Percentiles rank a stretch among this genome's conserved stretches.
Conservation (phyloP, 1,139 yeast species). For the Pichia sp. region DNA sequence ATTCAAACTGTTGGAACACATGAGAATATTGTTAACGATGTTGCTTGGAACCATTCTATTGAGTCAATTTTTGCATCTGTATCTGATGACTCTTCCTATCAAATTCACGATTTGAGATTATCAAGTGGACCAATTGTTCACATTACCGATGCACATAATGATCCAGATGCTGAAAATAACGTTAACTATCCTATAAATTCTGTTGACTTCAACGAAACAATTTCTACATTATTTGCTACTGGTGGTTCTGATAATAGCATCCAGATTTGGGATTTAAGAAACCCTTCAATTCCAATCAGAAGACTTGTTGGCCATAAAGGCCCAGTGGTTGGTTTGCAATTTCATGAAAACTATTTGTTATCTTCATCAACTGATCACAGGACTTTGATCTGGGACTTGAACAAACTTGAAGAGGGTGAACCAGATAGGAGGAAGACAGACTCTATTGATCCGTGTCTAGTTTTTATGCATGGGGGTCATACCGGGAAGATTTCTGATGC, state of each 20-base stretch:
- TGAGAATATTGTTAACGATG: slow-evolving; percentile 46
- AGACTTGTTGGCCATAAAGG: slow-evolving; percentile 43
- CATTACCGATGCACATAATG: slow-evolving; percentile 32
- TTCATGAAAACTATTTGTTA: slow-evolving; percentile 32
- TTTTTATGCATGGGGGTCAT: slow-evolving; percentile 54
- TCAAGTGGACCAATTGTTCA: slow-evolving; percentile 37
- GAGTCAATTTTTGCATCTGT: slow-evolving; percentile 57
- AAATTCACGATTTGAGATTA: slow-evolving; percentile 58
- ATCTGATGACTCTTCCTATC: slow-evolving; percentile 62
- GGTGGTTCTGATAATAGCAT: slow-evolving; percentile 49
- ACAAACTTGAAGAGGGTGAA: slow-evolving; percentile 38
- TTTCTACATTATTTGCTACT: slow-evolving; percentile 39
- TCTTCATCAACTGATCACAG: slow-evolving; percentile 48
- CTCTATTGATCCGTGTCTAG: slow-evolving; percentile 52
- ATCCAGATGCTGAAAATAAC: slow-evolving; percentile 25
- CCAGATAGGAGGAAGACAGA: slow-evolving; percentile 29
- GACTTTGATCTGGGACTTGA: slow-evolving; percentile 45
- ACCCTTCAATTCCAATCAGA: slow-evolving; percentile 40
- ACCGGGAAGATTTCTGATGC: slow-evolving; percentile 45
- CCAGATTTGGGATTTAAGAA: slow-evolving; percentile 45
- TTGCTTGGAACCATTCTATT: slow-evolving; percentile 45
- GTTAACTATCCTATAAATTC: slow-evolving; percentile 33
- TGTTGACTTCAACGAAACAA: slow-evolving; percentile 41
- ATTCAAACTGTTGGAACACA: slow-evolving; percentile 40
- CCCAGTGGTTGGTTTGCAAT: slow-evolving; percentile 26